Evolutionary conservation across 176 grass and related monocot species (phyloP).

Genomic region (Poa pratensis): DNA sequence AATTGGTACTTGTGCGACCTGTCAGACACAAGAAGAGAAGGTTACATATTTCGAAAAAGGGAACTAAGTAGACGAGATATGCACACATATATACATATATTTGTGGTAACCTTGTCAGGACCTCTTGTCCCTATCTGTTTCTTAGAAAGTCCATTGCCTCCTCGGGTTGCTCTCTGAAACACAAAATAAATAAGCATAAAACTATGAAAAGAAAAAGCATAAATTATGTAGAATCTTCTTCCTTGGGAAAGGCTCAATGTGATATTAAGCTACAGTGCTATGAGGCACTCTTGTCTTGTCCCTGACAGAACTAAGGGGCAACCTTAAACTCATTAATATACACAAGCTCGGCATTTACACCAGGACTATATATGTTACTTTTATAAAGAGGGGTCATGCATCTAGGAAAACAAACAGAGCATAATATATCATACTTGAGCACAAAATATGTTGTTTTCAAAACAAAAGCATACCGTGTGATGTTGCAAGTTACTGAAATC

Average conservation of each 20-base stretch:
- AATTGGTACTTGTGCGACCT: constrained; percentile 79
- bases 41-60: constrained; percentile 8
- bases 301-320: not conserved
- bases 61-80: not conserved
- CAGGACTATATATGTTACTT: not conserved
- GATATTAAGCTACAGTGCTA: not conserved
- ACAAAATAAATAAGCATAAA: constrained; percentile 17
- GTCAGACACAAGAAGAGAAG: constrained; percentile 27
- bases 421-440: not conserved
- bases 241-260: not conserved
- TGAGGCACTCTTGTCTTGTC: not conserved
- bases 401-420: not conserved
- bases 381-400: constrained; percentile 11
- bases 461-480: constrained; percentile 26
- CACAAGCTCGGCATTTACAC: not conserved
- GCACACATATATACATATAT: not conserved
- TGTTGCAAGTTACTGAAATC: constrained; percentile 58
- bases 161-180: constrained; percentile 71
- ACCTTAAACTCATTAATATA: constrained; percentile 16
- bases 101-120: constrained; percentile 25
- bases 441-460: constrained; percentile 4
- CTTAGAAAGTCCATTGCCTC: constrained; percentile 39
- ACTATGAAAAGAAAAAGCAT: not conserved
- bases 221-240: constrained; percentile 29
- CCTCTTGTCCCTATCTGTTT: constrained; percentile 31